phyloP scores from a whole-genome alignment of 2,329 filamentous ascomycete genomes.

The Alternaria hordeiaustralica region DNA sequence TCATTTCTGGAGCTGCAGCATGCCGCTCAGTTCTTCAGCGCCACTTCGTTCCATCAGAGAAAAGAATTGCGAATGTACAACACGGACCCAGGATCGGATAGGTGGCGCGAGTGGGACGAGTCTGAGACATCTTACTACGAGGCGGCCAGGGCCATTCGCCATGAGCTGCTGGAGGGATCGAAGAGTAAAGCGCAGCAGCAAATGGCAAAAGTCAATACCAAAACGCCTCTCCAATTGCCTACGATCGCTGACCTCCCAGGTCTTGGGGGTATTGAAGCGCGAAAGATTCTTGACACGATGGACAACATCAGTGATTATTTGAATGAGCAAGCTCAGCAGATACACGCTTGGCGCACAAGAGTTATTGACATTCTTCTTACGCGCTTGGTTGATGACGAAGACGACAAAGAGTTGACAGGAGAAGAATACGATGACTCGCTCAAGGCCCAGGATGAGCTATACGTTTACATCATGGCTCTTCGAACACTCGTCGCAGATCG shows the following conservation, averaged over 20 bases:
- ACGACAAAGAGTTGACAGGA: slow-evolving; percentile 75
- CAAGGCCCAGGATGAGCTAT: slow-evolving; percentile 85
- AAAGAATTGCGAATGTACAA: slow-evolving; percentile 66
- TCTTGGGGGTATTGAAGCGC: slow-evolving; percentile 74
- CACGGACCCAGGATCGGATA: slow-evolving; percentile 70
- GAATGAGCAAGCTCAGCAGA: slow-evolving; percentile 72
- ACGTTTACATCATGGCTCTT: slow-evolving; percentile 82
- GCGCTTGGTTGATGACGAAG: slow-evolving; percentile 82
- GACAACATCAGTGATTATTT: slow-evolving; percentile 70
- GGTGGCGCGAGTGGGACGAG: slow-evolving; percentile 70
- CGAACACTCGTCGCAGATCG: slow-evolving; percentile 80
- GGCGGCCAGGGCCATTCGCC: slow-evolving; percentile 75
- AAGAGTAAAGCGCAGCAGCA: slow-evolving; percentile 65
- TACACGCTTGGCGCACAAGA: slow-evolving; percentile 77
- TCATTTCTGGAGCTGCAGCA: slow-evolving; percentile 80
- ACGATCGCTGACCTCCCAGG: slow-evolving; percentile 62
- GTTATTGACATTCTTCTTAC: slow-evolving; percentile 75
- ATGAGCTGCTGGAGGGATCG: slow-evolving; percentile 73
- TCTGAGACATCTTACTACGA: slow-evolving; percentile 78
- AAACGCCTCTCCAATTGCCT: slow-evolving; percentile 29
- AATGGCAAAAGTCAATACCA: slow-evolving; percentile 62
- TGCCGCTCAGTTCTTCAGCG: slow-evolving; percentile 82
- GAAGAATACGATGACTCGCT: slow-evolving; percentile 91
- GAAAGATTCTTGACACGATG: slow-evolving; percentile 69
- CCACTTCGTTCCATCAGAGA: slow-evolving; percentile 83